Conservation (phyloP, 345 rosid species). For the Aquilaria malaccensis region DNA sequence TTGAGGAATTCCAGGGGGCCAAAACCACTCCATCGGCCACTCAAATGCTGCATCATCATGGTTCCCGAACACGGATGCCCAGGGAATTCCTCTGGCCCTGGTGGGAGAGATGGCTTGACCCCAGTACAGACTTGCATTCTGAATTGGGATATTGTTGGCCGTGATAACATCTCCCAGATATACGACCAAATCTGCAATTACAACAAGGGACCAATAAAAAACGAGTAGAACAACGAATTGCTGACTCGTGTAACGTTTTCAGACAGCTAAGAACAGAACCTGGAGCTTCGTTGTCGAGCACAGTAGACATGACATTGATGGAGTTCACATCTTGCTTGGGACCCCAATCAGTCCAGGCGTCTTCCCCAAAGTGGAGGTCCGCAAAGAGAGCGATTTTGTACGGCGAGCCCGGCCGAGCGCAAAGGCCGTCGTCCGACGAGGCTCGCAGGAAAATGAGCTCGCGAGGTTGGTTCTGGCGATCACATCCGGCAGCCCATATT, state of each 20-base stretch:
- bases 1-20: slow-evolving; percentile 60
- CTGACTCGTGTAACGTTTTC: too few species aligned
- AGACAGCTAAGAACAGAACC: slow-evolving; percentile 20
- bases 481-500: slow-evolving; percentile 17
- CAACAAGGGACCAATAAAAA: background rate
- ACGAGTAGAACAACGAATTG: too few species aligned
- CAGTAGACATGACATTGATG: slow-evolving; percentile 48
- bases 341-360: slow-evolving; percentile 74
- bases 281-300: slow-evolving; percentile 55
- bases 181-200: slow-evolving; percentile 58
- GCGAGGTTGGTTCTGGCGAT: slow-evolving; percentile 6
- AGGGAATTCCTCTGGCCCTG: slow-evolving; percentile 56
- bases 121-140: slow-evolving; percentile 80
- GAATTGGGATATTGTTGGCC: slow-evolving; percentile 62
- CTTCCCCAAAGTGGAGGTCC: slow-evolving; percentile 80
- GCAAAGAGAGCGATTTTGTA: slow-evolving; percentile 67
- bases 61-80: slow-evolving; percentile 79
- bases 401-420: slow-evolving; percentile 24
- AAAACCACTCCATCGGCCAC: slow-evolving; percentile 89
- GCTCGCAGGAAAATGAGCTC: slow-evolving; percentile 9
- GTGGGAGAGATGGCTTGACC: slow-evolving; percentile 75
- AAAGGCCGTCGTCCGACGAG: slow-evolving; percentile 19
- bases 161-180: slow-evolving; percentile 91
- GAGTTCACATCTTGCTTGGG: slow-evolving; percentile 62
- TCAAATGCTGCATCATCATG: slow-evolving; percentile 75